Evolutionary conservation across 2,329 filamentous ascomycete species (phyloP).

Genomic region (Stachybotrys chartarum): DNA sequence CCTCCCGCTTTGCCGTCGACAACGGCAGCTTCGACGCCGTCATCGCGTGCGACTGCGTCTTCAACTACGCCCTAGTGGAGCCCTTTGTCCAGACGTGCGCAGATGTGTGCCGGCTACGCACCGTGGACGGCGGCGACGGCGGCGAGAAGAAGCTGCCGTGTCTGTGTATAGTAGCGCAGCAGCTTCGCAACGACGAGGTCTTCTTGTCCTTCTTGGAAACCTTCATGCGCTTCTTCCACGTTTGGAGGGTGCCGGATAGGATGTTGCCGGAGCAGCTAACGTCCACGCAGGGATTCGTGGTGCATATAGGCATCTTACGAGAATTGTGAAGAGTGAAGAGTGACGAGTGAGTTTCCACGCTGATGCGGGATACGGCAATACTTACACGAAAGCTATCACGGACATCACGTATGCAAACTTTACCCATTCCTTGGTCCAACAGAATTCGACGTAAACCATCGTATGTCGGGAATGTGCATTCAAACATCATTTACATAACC

Average conservation of each 20-base stretch:
- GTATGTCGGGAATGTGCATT: background rate
- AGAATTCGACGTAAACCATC: background rate
- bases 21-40: slow-evolving; percentile 59
- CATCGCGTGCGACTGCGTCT: slow-evolving; percentile 88
- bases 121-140: slow-evolving; percentile 6
- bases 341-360: background rate
- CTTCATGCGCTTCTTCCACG: slow-evolving; percentile 59
- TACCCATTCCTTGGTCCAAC: background rate
- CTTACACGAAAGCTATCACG: too few species aligned
- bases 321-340: background rate
- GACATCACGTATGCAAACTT: background rate
- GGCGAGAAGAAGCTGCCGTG: slow-evolving; percentile 37
- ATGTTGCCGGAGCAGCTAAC: slow-evolving; percentile 52
- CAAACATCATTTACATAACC: background rate
- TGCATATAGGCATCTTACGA: slow-evolving; percentile 68
- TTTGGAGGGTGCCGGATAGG: slow-evolving; percentile 68
- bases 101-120: slow-evolving; percentile 61
- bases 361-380: too few species aligned
- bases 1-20: slow-evolving; percentile 26
- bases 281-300: slow-evolving; percentile 66
- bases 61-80: slow-evolving; percentile 78
- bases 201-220: slow-evolving; percentile 73
- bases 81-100: slow-evolving; percentile 78
- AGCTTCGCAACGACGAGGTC: slow-evolving; percentile 77
- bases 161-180: slow-evolving; percentile 78